phyloP scores from a whole-genome alignment of 176 grass and related monocot species.

The Otatea glauca region DNA sequence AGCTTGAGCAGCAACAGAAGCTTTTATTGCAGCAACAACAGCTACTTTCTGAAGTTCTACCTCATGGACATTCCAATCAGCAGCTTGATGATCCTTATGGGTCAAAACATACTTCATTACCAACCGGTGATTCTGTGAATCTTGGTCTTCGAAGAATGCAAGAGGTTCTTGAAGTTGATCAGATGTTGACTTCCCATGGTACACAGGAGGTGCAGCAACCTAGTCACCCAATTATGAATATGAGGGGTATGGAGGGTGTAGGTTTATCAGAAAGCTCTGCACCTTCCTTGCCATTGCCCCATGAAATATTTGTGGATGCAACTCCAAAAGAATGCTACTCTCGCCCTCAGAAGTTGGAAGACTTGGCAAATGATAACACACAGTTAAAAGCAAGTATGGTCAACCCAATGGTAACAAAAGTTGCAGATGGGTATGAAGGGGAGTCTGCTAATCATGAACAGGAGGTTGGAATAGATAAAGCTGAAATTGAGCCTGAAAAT shows the following conservation, averaged over 20 bases:
- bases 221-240: conserved; percentile 52
- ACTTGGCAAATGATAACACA: conserved; percentile 15
- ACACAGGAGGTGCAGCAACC: conserved; percentile 45
- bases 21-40: conserved; percentile 76
- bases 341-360: conserved; percentile 43
- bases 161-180: conserved; percentile 57
- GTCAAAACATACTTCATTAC: conserved; percentile 41
- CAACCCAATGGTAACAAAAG: conserved; percentile 29
- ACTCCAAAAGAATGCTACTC: conserved; percentile 55
- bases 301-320: conserved; percentile 45
- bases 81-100: conserved; percentile 62
- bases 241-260: conserved; percentile 44
- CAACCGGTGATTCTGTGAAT: conserved; percentile 55
- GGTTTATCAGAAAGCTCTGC: conserved; percentile 48
- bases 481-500: conserved; percentile 31
- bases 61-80: conserved; percentile 51
- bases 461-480: conserved; percentile 23
- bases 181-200: conserved; percentile 47
- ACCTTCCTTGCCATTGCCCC: conserved; percentile 44
- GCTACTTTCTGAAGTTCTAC: conserved; percentile 61
- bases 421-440: conserved; percentile 15
- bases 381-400: conserved; percentile 37
- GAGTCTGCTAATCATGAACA: conserved; percentile 26
- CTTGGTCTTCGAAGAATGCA: conserved; percentile 57
- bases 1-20: conserved; percentile 74